These are phyloP conservation scores for Phytophthora podocarpi DNA, from an alignment of 352 stramenopile genomes.

Conservation along the genomic window DNA sequence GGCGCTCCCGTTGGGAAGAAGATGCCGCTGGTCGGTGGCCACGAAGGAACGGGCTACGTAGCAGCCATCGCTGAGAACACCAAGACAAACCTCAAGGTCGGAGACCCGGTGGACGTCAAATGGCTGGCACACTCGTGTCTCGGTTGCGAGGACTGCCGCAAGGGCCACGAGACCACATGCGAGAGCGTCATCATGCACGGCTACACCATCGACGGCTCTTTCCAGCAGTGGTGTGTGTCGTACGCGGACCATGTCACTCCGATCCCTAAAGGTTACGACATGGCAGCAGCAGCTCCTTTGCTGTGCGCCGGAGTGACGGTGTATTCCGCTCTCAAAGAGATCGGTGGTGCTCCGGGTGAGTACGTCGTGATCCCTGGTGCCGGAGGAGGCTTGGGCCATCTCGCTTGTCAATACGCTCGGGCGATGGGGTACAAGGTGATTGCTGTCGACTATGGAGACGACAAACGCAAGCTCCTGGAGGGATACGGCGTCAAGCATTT, in stretches of 20 bases:
- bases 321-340: slow-evolving; percentile 76
- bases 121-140: slow-evolving; percentile 52
- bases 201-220: slow-evolving; percentile 46
- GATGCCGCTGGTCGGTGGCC: slow-evolving; percentile 52
- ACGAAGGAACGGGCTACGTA: slow-evolving; percentile 60
- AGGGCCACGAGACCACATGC: slow-evolving; percentile 49
- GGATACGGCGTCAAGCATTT: slow-evolving; percentile 75
- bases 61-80: slow-evolving; percentile 54
- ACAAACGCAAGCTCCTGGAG: slow-evolving; percentile 62
- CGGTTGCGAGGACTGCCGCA: slow-evolving; percentile 51
- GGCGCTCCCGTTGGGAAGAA: slow-evolving; percentile 31
- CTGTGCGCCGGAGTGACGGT: slow-evolving; percentile 87
- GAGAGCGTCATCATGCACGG: slow-evolving; percentile 29
- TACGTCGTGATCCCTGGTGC: slow-evolving; percentile 63
- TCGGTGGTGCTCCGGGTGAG: slow-evolving; percentile 41
- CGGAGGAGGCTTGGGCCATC: slow-evolving; percentile 76
- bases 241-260: slow-evolving; percentile 74
- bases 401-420: slow-evolving; percentile 73
- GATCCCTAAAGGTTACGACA: slow-evolving; percentile 53
- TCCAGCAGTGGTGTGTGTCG: slow-evolving; percentile 63
- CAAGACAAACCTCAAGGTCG: slow-evolving; percentile 44
- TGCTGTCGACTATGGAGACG: slow-evolving; percentile 61
- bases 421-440: slow-evolving; percentile 72
- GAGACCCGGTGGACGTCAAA: slow-evolving; percentile 52
- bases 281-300: slow-evolving; percentile 57